phyloP scores from a whole-genome alignment of 768 basidiomycete genomes.

The Clitopilus passeckerianus region DNA sequence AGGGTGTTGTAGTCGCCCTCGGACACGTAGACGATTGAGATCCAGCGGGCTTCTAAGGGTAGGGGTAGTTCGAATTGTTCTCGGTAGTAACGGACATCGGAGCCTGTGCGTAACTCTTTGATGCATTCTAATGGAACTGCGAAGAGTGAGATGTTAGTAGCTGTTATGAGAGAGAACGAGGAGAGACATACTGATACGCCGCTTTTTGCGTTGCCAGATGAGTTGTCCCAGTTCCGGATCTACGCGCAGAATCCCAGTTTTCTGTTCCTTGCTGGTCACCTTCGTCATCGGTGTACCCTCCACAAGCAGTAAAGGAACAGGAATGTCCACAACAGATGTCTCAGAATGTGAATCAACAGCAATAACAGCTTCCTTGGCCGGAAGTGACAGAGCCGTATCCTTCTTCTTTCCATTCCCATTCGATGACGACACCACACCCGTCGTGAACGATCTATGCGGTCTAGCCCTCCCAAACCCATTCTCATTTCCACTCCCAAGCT shows the following conservation, averaged over 20 bases:
- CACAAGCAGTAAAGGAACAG: slow-evolving; percentile 54
- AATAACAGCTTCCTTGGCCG: slow-evolving; percentile 7
- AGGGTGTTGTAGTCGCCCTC: slow-evolving; percentile 80
- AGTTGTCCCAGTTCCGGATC: slow-evolving; percentile 82
- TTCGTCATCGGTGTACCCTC: slow-evolving; percentile 77
- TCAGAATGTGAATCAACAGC: slow-evolving; percentile 2
- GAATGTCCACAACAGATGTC: slow-evolving; percentile 17
- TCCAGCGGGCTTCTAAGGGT: slow-evolving; percentile 74
- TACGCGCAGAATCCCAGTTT: slow-evolving; percentile 63
- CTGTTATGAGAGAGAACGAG: background rate
- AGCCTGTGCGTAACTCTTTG: slow-evolving; percentile 79
- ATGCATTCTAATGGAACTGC: slow-evolving; percentile 85
- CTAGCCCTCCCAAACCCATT: background rate
- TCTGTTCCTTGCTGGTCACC: slow-evolving; percentile 73
- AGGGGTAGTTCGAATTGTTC: slow-evolving; percentile 66
- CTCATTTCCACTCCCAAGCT: background rate
- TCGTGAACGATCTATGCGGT: background rate
- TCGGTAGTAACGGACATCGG: slow-evolving; percentile 71
- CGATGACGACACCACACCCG: background rate
- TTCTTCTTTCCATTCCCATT: background rate
- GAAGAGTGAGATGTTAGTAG: background rate
- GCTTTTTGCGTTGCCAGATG: slow-evolving; percentile 70
- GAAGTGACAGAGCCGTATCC: background rate
- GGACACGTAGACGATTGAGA: slow-evolving; percentile 81
- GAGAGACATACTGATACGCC: slow-evolving; percentile 51